These are phyloP conservation scores for Penicillium sp. DNA, from an alignment of 2,329 filamentous ascomycete genomes.

Conservation along the genomic window DNA sequence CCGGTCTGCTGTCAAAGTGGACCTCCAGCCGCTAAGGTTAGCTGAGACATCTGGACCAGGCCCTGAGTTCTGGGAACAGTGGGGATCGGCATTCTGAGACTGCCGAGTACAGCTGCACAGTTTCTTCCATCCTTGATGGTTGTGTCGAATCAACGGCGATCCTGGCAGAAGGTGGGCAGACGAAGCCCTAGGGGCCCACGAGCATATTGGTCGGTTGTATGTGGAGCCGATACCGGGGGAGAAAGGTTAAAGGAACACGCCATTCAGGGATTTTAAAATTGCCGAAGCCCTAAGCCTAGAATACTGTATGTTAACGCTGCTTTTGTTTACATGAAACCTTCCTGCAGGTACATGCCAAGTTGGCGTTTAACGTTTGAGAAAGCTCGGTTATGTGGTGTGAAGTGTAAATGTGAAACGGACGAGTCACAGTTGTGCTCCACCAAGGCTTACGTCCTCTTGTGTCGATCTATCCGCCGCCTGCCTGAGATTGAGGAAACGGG, in stretches of 20 bases:
- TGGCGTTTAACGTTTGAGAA: not conserved
- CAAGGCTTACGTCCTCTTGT: constrained; percentile 14
- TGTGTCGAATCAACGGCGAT: constrained; percentile 10
- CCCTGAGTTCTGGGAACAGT: not conserved
- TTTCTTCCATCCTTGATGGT: not conserved
- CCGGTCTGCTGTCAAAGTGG: not conserved
- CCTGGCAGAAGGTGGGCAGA: not conserved
- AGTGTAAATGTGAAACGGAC: constrained; percentile 8
- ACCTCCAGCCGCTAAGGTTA: constrained; percentile 1
- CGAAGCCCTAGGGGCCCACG: not conserved
- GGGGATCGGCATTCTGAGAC: constrained; percentile 10
- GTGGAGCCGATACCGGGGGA: constrained; percentile 6
- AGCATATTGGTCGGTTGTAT: constrained; percentile 7
- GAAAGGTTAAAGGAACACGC: not conserved
- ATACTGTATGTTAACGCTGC: not conserved
- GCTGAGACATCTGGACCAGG: constrained; percentile 11
- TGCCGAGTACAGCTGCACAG: not conserved
- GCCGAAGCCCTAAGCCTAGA: not conserved
- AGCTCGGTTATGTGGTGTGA: not conserved
- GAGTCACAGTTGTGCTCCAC: constrained; percentile 4
- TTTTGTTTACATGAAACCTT: not conserved
- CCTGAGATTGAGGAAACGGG: constrained; percentile 9
- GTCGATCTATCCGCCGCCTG: constrained; percentile 11
- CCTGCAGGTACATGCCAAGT: not conserved
- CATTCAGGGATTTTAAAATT: constrained; percentile 4